Percentiles rank a stretch among this genome's conserved stretches.
Evolutionary conservation across 1,284 basidiomycete genomes (phyloP).

Genomic region (Volvariella surrecta): DNA sequence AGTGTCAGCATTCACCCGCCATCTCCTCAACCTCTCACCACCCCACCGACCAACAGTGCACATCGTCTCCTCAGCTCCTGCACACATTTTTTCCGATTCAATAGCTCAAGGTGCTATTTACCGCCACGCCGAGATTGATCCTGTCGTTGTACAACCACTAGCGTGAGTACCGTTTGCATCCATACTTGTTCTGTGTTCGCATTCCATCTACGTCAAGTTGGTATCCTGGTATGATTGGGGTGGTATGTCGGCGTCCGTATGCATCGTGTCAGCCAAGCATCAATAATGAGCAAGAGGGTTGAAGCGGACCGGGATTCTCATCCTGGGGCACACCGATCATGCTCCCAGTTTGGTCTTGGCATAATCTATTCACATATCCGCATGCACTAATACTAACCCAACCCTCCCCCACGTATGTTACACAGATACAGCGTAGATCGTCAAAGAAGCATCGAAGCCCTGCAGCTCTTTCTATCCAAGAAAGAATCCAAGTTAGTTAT

Average conservation of each 20-base stretch:
- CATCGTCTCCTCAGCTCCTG: conserved; percentile 62
- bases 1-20: conserved; percentile 57
- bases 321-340: too few species aligned
- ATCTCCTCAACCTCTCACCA: conserved; percentile 30
- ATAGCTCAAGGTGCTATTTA: conserved; percentile 51
- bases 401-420: too few species aligned
- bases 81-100: conserved; percentile 56
- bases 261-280: too few species aligned
- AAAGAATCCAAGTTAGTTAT: conserved; percentile 47
- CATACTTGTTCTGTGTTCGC: neutral
- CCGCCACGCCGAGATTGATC: conserved; percentile 61
- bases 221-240: too few species aligned
- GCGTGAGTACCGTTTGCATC: conserved; percentile 40
- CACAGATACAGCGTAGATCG: conserved; percentile 62
- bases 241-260: too few species aligned
- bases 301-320: too few species aligned
- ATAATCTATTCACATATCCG: too few species aligned
- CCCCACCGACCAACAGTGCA: conserved; percentile 24
- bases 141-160: conserved; percentile 64
- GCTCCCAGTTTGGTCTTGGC: too few species aligned
- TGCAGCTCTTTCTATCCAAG: conserved; percentile 46
- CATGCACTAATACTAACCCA: too few species aligned
- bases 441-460: conserved; percentile 53
- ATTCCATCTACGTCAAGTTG: too few species aligned
- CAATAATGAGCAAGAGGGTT: too few species aligned